Evolutionary conservation across 1,139 yeast species (phyloP).

Genomic region (Sugiyamaella pinicola): DNA sequence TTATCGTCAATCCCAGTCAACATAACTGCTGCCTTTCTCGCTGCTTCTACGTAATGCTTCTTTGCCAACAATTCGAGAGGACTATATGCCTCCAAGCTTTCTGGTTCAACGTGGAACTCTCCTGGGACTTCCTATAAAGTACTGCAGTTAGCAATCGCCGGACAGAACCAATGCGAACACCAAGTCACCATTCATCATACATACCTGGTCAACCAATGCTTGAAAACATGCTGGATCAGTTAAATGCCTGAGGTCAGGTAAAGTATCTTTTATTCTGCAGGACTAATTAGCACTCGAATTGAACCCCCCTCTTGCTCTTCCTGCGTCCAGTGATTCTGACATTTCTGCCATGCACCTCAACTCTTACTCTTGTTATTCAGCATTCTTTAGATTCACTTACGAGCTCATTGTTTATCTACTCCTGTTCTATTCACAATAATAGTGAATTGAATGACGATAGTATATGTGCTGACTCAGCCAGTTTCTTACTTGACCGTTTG

Average conservation of each 20-base stretch:
- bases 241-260: conserved; percentile 27
- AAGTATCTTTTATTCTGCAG: background rate
- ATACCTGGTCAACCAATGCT: conserved; percentile 28
- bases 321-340: background rate
- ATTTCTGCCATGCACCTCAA: background rate
- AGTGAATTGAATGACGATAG: no score
- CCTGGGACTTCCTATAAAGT: conserved; percentile 25
- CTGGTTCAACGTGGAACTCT: conserved; percentile 29
- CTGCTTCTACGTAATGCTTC: conserved; percentile 33
- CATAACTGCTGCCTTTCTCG: conserved; percentile 29
- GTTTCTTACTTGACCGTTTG: no score
- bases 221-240: conserved; percentile 32
- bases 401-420: background rate
- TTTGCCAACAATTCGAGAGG: conserved; percentile 27
- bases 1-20: conserved; percentile 22
- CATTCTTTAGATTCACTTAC: background rate
- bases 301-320: background rate
- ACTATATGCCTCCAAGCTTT: conserved; percentile 23
- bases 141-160: background rate
- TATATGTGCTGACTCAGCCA: no score
- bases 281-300: background rate
- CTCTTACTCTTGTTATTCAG: background rate
- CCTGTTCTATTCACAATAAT: background rate
- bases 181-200: no score
- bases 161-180: no score